phyloP scores from a whole-genome alignment of 2,329 filamentous ascomycete species.

The Alternaria incomplexa region DNA sequence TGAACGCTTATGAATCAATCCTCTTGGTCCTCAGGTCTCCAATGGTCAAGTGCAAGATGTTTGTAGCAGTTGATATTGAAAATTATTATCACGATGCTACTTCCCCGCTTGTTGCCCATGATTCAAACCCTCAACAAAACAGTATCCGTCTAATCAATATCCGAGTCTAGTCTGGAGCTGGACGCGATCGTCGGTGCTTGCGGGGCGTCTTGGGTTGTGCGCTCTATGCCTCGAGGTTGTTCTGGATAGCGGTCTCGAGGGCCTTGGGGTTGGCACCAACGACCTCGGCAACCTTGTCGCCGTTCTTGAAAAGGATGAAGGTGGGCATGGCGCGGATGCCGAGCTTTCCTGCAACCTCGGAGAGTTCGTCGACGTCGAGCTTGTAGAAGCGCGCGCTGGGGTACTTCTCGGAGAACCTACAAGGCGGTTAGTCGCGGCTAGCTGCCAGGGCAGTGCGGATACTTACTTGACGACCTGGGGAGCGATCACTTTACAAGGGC shows the following conservation, averaged over 20 bases:
- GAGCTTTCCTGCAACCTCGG: constrained; percentile 76
- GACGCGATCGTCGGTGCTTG: constrained; percentile 11
- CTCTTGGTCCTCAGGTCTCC: not conserved
- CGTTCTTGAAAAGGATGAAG: constrained; percentile 83
- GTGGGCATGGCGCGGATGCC: constrained; percentile 91
- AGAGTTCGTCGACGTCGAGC: constrained; percentile 85
- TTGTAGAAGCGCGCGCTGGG: constrained; percentile 77
- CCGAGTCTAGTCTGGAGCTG: constrained; percentile 13
- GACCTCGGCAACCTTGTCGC: constrained; percentile 73
- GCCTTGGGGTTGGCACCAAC: constrained; percentile 80
- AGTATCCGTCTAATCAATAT: constrained; percentile 7
- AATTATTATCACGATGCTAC: constrained; percentile 24
- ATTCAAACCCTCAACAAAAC: not conserved
- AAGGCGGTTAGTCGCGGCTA: constrained; percentile 1
- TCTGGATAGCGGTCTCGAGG: constrained; percentile 62
- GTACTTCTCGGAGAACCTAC: constrained; percentile 66
- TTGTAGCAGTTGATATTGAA: constrained; percentile 13
- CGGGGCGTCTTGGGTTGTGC: not conserved
- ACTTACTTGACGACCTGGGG: constrained; percentile 72
- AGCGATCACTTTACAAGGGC: constrained; percentile 90
- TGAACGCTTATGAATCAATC: constrained; percentile 8
- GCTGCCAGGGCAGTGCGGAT: not conserved
- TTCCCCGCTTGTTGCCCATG: constrained; percentile 2
- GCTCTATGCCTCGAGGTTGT: constrained; percentile 34
- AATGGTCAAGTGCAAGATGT: not conserved